These are phyloP conservation scores for Herpotrichia juniperi DNA, from an alignment of 2,329 filamentous ascomycete genomes.

Conservation along the genomic window DNA sequence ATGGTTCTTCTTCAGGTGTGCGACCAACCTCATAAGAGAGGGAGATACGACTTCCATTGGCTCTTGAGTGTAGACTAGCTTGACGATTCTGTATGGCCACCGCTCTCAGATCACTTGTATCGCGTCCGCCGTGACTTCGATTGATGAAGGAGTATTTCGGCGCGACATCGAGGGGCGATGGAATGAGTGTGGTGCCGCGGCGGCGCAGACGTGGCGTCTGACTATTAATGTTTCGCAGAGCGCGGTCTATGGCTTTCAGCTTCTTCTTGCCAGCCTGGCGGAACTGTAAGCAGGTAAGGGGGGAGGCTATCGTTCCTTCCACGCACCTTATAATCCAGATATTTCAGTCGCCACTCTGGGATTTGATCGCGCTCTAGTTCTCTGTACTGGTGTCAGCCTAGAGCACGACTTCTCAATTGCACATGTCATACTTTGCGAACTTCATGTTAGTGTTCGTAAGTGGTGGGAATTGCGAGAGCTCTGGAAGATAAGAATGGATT, in stretches of 20 bases:
- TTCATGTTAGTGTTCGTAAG: constrained; percentile 54
- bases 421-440: constrained; percentile 62
- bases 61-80: constrained; percentile 16
- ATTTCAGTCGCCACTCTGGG: constrained; percentile 94
- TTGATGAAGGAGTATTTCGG: constrained; percentile 51
- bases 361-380: constrained; percentile 88
- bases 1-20: constrained; percentile 35
- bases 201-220: constrained; percentile 55
- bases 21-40: constrained; percentile 13
- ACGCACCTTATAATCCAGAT: constrained; percentile 86
- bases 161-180: constrained; percentile 41
- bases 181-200: constrained; percentile 39
- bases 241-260: constrained; percentile 79
- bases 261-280: constrained; percentile 80
- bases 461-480: background rate
- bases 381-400: constrained; percentile 40
- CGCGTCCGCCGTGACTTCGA: constrained; percentile 29
- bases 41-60: constrained; percentile 19
- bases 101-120: constrained; percentile 28
- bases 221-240: constrained; percentile 67
- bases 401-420: background rate
- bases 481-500: background rate
- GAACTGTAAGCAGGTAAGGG: constrained; percentile 15
- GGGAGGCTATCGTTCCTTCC: constrained; percentile 16
- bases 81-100: constrained; percentile 32